phyloP scores from a whole-genome alignment of 441 rosid genomes.

The Raphanus hybrid region DNA sequence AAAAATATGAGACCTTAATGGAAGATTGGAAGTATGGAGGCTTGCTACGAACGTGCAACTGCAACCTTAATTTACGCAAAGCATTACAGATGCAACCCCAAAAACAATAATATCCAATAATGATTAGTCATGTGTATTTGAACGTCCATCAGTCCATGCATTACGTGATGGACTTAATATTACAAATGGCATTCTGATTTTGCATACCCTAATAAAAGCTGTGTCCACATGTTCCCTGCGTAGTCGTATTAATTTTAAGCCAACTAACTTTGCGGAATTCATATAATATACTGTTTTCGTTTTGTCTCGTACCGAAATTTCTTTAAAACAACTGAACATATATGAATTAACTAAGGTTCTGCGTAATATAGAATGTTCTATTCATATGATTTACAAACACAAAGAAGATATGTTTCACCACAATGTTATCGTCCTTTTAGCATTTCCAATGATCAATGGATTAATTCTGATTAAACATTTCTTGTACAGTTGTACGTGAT shows the following conservation, averaged over 20 bases:
- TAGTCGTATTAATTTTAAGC: slow-evolving; percentile 34
- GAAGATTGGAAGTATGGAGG: slow-evolving; percentile 5
- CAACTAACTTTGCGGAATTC: slow-evolving; percentile 40
- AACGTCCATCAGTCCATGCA: slow-evolving; percentile 10
- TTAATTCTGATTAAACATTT: neutral
- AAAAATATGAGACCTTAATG: slow-evolving; percentile 27
- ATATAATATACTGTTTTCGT: slow-evolving; percentile 23
- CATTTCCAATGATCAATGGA: neutral
- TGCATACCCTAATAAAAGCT: slow-evolving; percentile 34
- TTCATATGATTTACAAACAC: slow-evolving; percentile 8
- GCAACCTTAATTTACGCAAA: slow-evolving; percentile 38
- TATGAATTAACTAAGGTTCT: slow-evolving; percentile 8
- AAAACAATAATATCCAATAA: slow-evolving; percentile 41
- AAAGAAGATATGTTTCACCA: slow-evolving; percentile 15
- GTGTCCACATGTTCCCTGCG: slow-evolving; percentile 42
- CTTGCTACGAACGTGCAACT: slow-evolving; percentile 43
- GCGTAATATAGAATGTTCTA: slow-evolving; percentile 31
- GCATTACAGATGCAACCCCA: neutral
- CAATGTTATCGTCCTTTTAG: neutral
- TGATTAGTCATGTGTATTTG: slow-evolving; percentile 34
- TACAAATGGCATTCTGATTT: slow-evolving; percentile 41
- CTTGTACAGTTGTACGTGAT: neutral
- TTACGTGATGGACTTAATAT: slow-evolving; percentile 38
- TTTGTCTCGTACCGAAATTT: slow-evolving; percentile 5
- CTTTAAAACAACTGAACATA: neutral